Base-by-base conservation (phyloP, 176 grass and related monocot species). In the Avena insularis region DNA sequence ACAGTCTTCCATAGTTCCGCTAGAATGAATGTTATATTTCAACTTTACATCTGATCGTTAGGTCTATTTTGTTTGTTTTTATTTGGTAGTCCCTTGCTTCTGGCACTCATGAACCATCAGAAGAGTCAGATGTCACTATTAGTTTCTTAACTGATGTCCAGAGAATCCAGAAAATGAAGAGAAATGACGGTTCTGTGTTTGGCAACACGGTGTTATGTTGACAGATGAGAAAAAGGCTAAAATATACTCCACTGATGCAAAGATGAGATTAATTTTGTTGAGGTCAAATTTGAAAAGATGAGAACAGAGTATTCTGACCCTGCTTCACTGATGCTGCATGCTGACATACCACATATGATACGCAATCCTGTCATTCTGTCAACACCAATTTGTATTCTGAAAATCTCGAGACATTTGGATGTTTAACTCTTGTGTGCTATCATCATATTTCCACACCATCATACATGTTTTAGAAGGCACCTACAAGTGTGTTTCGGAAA, bases 261-360 rank as follows among this genome's bases (percentile, higher is more conserved):
- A 43, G 40, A 43, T 43, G 40, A 43, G 40, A 43, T 43, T 15
- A 77, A 48, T 25, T 16, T 79, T 79, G 31, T 35, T 33, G 55
- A 45, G 76, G 35, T 89, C 21, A 74, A 20, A 74, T 47, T 56
- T 25, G 16, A 85, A 88, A 53, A 77, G 11, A 33, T 57, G 47
- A 74, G 35, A 75, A 23, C 64, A 75, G 53, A 19, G 43, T 80
- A 64, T 53, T 47, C 48, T 64, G n/a, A 67, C 80, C 60, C 67
- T 81, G 35, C 36, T 89, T 75, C 82, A 80, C 58, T 20, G 31
- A 36, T 78, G 27, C 67, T 79, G 65, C 83, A 73, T 19, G 79
- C 55, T 64, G 54, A 45, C 33, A 33, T 81, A 25, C 40, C 17
- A 15, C 7, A 53, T 60, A 62, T 16, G n/a, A 40, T 38, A 82